Evolutionary conservation across 768 basidiomycete species (phyloP).

Genomic region (Guyanaporus albipodus): DNA sequence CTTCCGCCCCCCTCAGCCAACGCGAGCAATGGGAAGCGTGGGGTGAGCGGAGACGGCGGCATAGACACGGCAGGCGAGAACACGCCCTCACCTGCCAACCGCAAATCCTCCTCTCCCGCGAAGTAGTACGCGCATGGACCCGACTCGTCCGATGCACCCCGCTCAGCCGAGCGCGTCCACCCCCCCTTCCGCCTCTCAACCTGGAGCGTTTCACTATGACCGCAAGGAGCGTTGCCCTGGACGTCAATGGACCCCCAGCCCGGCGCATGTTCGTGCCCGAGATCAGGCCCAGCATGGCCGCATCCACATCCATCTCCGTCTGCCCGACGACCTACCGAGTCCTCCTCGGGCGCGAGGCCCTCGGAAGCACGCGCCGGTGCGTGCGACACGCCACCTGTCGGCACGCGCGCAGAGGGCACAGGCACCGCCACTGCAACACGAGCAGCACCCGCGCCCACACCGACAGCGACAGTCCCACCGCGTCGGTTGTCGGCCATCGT

Average conservation of each 20-base stretch:
- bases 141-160: no score
- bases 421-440: not conserved
- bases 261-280: not conserved
- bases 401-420: not conserved
- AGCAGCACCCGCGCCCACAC: no score
- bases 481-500: not conserved
- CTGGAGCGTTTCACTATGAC: no score
- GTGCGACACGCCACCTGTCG: not conserved
- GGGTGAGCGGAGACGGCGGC: slow-evolving; percentile 61
- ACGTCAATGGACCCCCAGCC: no score
- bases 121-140: slow-evolving; percentile 39
- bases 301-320: not conserved
- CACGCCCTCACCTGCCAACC: slow-evolving; percentile 65
- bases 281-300: not conserved
- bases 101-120: slow-evolving; percentile 45
- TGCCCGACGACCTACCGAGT: not conserved
- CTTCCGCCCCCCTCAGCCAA: slow-evolving; percentile 6
- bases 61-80: slow-evolving; percentile 69
- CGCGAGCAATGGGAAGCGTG: slow-evolving; percentile 31
- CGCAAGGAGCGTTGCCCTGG: no score
- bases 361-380: slow-evolving; percentile 7
- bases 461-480: no score
- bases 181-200: no score
- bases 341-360: slow-evolving; percentile 18
- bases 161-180: no score